Evolutionary conservation across 352 stramenopile species (phyloP).

Genomic region (Phytophthora foliorum): DNA sequence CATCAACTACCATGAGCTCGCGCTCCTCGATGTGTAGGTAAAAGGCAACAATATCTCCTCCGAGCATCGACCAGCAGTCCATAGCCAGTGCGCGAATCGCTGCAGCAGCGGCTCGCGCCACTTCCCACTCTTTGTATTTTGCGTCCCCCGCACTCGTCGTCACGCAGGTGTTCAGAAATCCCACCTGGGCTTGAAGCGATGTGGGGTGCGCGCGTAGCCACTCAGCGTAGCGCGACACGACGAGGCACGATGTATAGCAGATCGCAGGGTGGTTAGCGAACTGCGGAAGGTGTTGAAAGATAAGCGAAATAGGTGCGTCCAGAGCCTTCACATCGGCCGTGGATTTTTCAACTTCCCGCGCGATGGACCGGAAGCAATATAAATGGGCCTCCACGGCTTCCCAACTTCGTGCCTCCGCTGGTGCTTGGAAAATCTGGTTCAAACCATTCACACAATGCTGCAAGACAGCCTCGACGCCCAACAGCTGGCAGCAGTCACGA

Average conservation of each 20-base stretch:
- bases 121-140: conserved; percentile 75
- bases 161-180: conserved; percentile 81
- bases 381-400: conserved; percentile 84
- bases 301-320: conserved; percentile 64
- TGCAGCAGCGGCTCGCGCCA: conserved; percentile 73
- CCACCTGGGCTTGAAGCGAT: conserved; percentile 63
- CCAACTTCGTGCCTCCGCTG: conserved; percentile 60
- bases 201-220: conserved; percentile 68
- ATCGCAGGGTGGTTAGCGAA: conserved; percentile 83
- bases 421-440: conserved; percentile 71
- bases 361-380: conserved; percentile 88
- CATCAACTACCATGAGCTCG: conserved; percentile 76
- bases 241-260: conserved; percentile 88
- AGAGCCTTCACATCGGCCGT: conserved; percentile 31
- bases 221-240: conserved; percentile 83
- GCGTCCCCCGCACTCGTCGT: conserved; percentile 59
- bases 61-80: conserved; percentile 81
- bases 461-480: conserved; percentile 78
- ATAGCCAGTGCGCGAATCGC: conserved; percentile 79
- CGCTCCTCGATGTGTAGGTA: conserved; percentile 82
- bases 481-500: conserved; percentile 77
- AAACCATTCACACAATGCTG: conserved; percentile 83
- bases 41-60: conserved; percentile 73
- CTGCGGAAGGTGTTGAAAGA: conserved; percentile 83
- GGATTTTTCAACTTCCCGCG: conserved; percentile 74